Evolutionary conservation across 805 yeast species (phyloP).

Genomic region (Metschnikowia corniflorae): DNA sequence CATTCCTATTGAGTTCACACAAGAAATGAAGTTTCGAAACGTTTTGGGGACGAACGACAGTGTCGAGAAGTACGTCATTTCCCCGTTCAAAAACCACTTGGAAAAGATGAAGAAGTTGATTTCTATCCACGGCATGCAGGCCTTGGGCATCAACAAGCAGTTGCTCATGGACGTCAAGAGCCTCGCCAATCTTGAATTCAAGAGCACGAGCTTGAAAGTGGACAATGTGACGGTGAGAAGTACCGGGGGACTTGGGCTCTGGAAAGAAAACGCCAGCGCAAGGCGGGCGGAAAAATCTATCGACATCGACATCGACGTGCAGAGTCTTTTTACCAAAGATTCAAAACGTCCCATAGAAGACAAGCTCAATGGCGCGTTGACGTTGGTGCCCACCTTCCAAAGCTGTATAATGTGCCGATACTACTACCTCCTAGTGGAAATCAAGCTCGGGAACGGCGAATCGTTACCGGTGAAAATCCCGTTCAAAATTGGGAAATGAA

Average conservation of each 20-base stretch:
- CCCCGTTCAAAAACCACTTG: slow-evolving; percentile 21
- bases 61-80: slow-evolving; percentile 20
- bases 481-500: slow-evolving; percentile 12
- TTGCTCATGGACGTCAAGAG: slow-evolving; percentile 27
- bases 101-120: slow-evolving; percentile 17
- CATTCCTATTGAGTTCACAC: slow-evolving; percentile 18
- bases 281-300: slow-evolving; percentile 5
- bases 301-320: slow-evolving; percentile 13
- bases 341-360: slow-evolving; percentile 13
- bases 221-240: slow-evolving; percentile 11
- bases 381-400: slow-evolving; percentile 27
- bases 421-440: slow-evolving; percentile 21
- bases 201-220: slow-evolving; percentile 19
- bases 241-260: slow-evolving; percentile 13
- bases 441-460: slow-evolving; percentile 21
- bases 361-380: slow-evolving; percentile 14
- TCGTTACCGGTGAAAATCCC: slow-evolving; percentile 20
- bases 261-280: slow-evolving; percentile 6
- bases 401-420: slow-evolving; percentile 27
- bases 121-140: slow-evolving; percentile 17
- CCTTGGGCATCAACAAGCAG: slow-evolving; percentile 18
- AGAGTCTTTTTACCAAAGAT: slow-evolving; percentile 11
- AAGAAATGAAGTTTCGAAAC: slow-evolving; percentile 16
- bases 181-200: slow-evolving; percentile 23
- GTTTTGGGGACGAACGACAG: slow-evolving; percentile 16